Evolutionary conservation across 106 monocot species (phyloP).

Genomic region (Acorus calamus): DNA sequence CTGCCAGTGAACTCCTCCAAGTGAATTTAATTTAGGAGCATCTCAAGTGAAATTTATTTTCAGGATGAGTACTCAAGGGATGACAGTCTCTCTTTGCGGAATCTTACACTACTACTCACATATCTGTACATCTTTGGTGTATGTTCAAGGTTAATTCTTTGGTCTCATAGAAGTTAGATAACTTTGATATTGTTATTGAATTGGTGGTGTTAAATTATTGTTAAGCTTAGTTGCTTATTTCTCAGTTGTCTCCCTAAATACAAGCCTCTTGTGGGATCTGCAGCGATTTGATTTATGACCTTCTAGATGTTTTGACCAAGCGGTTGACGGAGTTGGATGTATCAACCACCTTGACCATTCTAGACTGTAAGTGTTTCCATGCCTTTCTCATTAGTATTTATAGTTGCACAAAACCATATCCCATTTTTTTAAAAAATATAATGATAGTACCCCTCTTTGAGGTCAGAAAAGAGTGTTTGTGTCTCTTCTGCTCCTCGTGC

Average conservation of each 20-base stretch:
- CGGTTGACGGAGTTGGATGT: slow-evolving; percentile 86
- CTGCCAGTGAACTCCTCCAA: no score
- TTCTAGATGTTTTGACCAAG: slow-evolving; percentile 63
- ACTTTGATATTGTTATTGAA: neutral
- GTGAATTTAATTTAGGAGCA: no score
- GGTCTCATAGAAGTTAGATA: neutral
- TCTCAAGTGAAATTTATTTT: slow-evolving; percentile 1
- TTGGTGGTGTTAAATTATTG: no score
- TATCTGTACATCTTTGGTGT: slow-evolving; percentile 83
- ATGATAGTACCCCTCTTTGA: neutral
- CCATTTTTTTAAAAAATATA: no score
- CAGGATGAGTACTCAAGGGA: slow-evolving; percentile 77
- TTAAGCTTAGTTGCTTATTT: no score
- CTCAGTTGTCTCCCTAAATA: no score
- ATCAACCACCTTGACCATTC: slow-evolving; percentile 56
- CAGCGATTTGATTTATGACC: slow-evolving; percentile 91
- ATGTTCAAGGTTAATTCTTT: slow-evolving; percentile 49
- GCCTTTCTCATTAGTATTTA: neutral
- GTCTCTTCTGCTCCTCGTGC: neutral
- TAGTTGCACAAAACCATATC: neutral
- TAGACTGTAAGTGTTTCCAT: slow-evolving; percentile 49
- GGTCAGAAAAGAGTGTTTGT: neutral
- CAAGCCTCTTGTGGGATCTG: slow-evolving; percentile 7
- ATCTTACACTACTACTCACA: slow-evolving; percentile 64
- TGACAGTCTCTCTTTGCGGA: slow-evolving; percentile 69